These are phyloP conservation scores for Amanita thiersii DNA, from an alignment of 768 basidiomycete species.

Conservation along the genomic window DNA sequence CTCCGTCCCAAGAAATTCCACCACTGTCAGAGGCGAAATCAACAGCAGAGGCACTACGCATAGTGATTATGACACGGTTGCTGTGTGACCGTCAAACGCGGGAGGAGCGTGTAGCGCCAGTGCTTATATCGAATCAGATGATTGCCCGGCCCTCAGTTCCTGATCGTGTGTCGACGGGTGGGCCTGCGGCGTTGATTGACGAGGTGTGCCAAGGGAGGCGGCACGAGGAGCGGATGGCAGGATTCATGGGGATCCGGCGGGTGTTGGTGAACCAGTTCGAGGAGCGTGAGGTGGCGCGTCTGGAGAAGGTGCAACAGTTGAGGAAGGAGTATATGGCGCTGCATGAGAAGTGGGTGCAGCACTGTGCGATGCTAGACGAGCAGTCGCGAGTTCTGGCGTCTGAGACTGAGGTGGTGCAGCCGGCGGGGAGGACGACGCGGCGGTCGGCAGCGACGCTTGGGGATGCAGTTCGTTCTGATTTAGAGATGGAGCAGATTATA, in stretches of 20 bases:
- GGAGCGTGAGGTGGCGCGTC: slow-evolving; percentile 38
- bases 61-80: slow-evolving; percentile 55
- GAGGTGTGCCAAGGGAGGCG: slow-evolving; percentile 34
- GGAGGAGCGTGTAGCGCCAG: slow-evolving; percentile 53
- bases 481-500: slow-evolving; percentile 97
- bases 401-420: slow-evolving; percentile 30
- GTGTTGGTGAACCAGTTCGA: slow-evolving; percentile 48
- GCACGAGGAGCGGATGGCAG: slow-evolving; percentile 23
- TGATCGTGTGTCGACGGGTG: slow-evolving; percentile 20
- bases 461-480: slow-evolving; percentile 88
- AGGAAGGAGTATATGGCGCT: slow-evolving; percentile 58
- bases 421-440: slow-evolving; percentile 56
- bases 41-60: slow-evolving; percentile 51
- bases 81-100: slow-evolving; percentile 53
- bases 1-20: slow-evolving; percentile 24
- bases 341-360: slow-evolving; percentile 66
- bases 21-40: slow-evolving; percentile 31
- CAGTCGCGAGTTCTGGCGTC: slow-evolving; percentile 35
- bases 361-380: slow-evolving; percentile 64
- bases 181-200: slow-evolving; percentile 35
- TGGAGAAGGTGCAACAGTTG: slow-evolving; percentile 48
- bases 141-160: slow-evolving; percentile 27
- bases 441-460: slow-evolving; percentile 66
- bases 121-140: slow-evolving; percentile 52
- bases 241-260: slow-evolving; percentile 33